Evolutionary conservation across 768 basidiomycete species (phyloP).

Genomic region (Termitomyces eurrhizus): DNA sequence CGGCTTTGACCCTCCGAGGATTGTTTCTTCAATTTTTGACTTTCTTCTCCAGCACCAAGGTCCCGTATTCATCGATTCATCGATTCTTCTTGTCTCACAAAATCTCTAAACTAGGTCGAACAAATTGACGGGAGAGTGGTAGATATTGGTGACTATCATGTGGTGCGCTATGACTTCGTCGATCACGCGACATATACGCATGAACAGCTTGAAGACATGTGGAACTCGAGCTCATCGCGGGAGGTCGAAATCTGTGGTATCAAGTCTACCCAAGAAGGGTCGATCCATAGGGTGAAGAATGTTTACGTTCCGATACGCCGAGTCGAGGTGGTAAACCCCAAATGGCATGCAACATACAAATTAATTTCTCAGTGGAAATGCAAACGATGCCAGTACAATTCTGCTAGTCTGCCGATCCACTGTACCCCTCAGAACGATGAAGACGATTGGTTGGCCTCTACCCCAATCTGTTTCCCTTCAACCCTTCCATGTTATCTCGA

Average conservation of each 20-base stretch:
- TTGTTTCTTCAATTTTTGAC: constrained; percentile 30
- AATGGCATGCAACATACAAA: constrained; percentile 23
- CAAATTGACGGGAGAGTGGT: constrained; percentile 13
- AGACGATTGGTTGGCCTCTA: constrained; percentile 4
- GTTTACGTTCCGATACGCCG: constrained; percentile 10
- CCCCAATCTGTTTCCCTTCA: constrained; percentile 14
- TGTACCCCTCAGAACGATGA: not conserved
- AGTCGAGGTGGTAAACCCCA: constrained; percentile 24
- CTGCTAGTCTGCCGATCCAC: constrained; percentile 26
- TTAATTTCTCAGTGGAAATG: constrained; percentile 28
- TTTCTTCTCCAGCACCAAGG: constrained; percentile 17
- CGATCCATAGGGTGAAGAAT: constrained; percentile 23
- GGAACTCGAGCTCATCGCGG: constrained; percentile 21
- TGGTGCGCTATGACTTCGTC: constrained; percentile 19
- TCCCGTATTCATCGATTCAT: not conserved
- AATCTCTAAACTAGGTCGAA: constrained; percentile 8
- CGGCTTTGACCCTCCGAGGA: constrained; percentile 41
- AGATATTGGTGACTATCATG: constrained; percentile 14
- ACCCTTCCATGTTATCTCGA: constrained; percentile 27
- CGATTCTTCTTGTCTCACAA: not conserved
- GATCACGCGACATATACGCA: constrained; percentile 12
- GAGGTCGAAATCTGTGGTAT: constrained; percentile 13
- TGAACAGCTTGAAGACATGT: constrained; percentile 20
- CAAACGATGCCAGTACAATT: constrained; percentile 33
- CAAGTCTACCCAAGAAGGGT: not conserved